phyloP scores from a whole-genome alignment of 169 alveolate species.

The Babesia ovis region DNA sequence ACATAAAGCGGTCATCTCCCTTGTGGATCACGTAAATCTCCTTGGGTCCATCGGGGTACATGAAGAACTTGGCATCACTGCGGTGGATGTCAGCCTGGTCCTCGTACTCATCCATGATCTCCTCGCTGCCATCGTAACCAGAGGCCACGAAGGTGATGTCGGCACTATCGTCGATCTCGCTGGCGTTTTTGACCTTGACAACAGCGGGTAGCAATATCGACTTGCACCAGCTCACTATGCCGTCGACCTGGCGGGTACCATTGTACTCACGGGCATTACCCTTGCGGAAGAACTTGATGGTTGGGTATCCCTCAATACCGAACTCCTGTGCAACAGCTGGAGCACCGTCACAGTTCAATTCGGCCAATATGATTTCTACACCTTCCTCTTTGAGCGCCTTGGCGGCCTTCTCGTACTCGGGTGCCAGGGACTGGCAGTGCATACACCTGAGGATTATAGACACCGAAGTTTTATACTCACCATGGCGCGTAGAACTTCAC shows the following conservation, averaged over 20 bases:
- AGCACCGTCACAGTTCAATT: constrained; percentile 87
- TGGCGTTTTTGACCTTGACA: constrained; percentile 28
- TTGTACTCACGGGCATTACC: constrained; percentile 67
- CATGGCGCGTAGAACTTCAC: constrained; percentile 92
- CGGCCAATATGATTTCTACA: constrained; percentile 83
- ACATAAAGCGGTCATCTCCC: constrained; percentile 29
- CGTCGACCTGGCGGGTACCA: constrained; percentile 73
- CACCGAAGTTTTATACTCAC: constrained; percentile 22
- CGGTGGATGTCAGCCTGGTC: constrained; percentile 71
- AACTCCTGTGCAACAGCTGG: constrained; percentile 79
- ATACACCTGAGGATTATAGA: constrained; percentile 70
- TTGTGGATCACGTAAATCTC: constrained; percentile 50
- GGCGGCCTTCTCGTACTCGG: constrained; percentile 92
- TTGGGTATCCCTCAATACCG: constrained; percentile 90
- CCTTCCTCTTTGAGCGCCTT: constrained; percentile 74
- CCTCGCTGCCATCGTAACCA: constrained; percentile 53
- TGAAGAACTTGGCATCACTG: constrained; percentile 68
- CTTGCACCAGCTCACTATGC: constrained; percentile 73
- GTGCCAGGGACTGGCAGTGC: constrained; percentile 91
- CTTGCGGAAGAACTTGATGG: constrained; percentile 86
- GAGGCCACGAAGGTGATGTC: constrained; percentile 55
- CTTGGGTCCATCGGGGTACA: constrained; percentile 18
- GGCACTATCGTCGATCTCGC: constrained; percentile 41
- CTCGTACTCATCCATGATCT: constrained; percentile 62
- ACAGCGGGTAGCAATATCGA: constrained; percentile 71